A percentile compares a stretch with the other conserved stretches of the same genome.
Evolutionary conservation across 345 rosid genomes (phyloP).

Genomic region (Syzygium oleosum): DNA sequence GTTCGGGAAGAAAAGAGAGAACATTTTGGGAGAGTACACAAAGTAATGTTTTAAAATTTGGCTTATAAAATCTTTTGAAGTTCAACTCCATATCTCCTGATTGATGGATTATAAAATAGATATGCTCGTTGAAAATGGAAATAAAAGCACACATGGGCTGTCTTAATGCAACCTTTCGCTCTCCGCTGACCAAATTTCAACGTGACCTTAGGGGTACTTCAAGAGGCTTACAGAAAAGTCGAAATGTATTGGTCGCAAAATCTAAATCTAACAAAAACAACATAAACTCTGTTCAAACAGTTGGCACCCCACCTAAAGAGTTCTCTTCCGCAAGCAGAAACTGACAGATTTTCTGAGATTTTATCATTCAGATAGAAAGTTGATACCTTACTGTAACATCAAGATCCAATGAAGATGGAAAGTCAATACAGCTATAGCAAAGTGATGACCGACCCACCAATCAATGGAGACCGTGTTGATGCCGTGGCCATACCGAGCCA

Average conservation of each 20-base stretch:
- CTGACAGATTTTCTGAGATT: neutral
- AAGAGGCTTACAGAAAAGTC: neutral
- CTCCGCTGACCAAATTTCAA: neutral
- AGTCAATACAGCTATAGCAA: neutral
- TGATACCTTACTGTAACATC: too few species aligned
- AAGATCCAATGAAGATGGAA: too few species aligned
- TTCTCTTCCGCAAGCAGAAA: neutral
- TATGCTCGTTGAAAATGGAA: neutral
- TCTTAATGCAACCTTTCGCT: neutral
- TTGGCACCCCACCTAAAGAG: neutral
- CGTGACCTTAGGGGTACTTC: too few species aligned
- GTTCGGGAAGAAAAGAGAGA: neutral
- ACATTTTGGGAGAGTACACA: neutral
- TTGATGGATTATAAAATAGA: neutral
- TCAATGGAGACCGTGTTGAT: neutral
- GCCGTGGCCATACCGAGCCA: neutral
- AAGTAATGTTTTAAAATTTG: neutral
- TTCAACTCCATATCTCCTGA: neutral
- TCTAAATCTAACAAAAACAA: neutral
- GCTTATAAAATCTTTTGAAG: neutral
- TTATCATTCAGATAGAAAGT: neutral
- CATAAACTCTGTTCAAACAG: neutral
- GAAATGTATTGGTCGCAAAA: neutral
- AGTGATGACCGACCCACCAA: neutral
- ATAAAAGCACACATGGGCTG: neutral